These are phyloP conservation scores for Combretum micranthum DNA, from an alignment of 345 rosid species.

Conservation along the genomic window DNA sequence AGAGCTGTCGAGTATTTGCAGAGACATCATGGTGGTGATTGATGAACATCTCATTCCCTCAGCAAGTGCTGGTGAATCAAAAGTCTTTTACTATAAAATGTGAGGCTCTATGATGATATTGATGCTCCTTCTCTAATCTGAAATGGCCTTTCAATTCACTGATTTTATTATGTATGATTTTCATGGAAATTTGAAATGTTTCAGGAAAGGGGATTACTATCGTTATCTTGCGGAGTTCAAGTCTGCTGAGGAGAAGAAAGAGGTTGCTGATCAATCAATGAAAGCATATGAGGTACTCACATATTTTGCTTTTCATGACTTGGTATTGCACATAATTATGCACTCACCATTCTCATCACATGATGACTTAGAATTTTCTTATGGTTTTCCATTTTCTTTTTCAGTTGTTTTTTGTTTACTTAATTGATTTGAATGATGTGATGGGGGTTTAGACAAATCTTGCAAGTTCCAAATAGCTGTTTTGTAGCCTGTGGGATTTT, in stretches of 20 bases:
- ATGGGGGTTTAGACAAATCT: no score
- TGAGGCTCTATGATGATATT: slow-evolving; percentile 6
- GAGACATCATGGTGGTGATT: slow-evolving; percentile 29
- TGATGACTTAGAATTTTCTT: background rate
- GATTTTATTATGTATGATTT: background rate
- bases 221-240: slow-evolving; percentile 55
- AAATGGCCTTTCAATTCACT: no score
- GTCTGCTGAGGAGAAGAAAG: slow-evolving; percentile 31
- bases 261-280: slow-evolving; percentile 43
- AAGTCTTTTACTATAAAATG: slow-evolving; percentile 33
- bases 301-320: background rate
- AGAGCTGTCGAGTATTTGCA: slow-evolving; percentile 27
- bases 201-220: slow-evolving; percentile 58
- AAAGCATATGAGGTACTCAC: slow-evolving; percentile 31
- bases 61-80: slow-evolving; percentile 27
- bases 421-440: background rate
- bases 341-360: background rate
- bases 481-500: no score
- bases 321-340: background rate
- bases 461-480: no score
- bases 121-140: background rate
- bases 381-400: background rate
- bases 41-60: slow-evolving; percentile 33
- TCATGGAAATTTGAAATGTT: background rate
- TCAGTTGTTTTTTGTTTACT: background rate